phyloP scores from a whole-genome alignment of 2,329 filamentous ascomycete species.

The Fusarium falciforme region DNA sequence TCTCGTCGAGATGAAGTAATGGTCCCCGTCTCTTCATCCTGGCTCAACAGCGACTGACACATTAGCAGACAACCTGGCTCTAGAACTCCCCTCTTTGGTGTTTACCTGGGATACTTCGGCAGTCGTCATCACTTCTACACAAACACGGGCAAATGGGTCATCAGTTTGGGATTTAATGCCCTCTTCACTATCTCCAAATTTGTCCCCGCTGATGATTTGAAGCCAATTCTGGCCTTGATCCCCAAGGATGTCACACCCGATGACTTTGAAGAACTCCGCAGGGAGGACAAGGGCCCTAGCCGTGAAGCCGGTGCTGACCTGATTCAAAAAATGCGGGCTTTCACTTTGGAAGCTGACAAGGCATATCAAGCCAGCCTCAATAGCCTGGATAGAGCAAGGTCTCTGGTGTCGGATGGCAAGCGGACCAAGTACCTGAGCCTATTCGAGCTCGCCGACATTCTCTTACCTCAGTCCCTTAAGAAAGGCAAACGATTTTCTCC shows the following conservation, averaged over 20 bases:
- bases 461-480: slow-evolving; percentile 54
- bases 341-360: slow-evolving; percentile 55
- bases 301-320: slow-evolving; percentile 56
- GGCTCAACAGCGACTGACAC: slow-evolving; percentile 19
- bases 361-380: slow-evolving; percentile 61
- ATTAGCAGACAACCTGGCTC: slow-evolving; percentile 47
- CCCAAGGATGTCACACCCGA: slow-evolving; percentile 45
- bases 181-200: slow-evolving; percentile 65
- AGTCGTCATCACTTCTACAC: slow-evolving; percentile 67
- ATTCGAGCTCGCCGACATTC: slow-evolving; percentile 60
- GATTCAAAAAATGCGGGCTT: slow-evolving; percentile 60
- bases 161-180: slow-evolving; percentile 55
- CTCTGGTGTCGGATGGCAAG: slow-evolving; percentile 51
- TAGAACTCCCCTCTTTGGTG: slow-evolving; percentile 60
- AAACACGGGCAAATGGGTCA: slow-evolving; percentile 62
- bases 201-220: slow-evolving; percentile 54
- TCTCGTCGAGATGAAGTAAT: slow-evolving; percentile 61
- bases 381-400: slow-evolving; percentile 59
- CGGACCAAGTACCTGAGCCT: slow-evolving; percentile 61
- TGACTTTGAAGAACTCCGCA: slow-evolving; percentile 47
- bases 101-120: slow-evolving; percentile 65
- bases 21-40: neutral
- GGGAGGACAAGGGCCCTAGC: slow-evolving; percentile 55
- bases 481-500: slow-evolving; percentile 54
- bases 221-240: slow-evolving; percentile 50